A percentile compares a stretch with the other conserved stretches of the same genome.
Conservation (phyloP, 2,329 filamentous ascomycete genomes). For the Nannizzia gypsea region DNA sequence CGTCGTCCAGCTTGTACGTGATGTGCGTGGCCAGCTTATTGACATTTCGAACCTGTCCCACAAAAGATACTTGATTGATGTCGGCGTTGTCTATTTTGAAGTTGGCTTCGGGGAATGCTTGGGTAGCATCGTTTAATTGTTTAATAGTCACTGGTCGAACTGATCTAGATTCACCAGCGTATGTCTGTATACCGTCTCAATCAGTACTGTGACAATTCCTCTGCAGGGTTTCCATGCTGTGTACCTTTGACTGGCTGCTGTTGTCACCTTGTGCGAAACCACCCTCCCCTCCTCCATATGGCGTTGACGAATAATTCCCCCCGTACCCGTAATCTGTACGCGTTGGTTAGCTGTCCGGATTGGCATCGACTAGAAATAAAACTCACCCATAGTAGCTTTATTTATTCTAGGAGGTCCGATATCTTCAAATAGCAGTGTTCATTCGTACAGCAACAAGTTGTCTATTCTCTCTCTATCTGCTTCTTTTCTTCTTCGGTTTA, state of each 20-base stretch:
- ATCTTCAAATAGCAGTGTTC: not conserved
- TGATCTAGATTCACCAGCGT: slow-evolving; percentile 45
- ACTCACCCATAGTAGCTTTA: slow-evolving; percentile 10
- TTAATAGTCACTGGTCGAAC: slow-evolving; percentile 92
- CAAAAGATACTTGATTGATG: slow-evolving; percentile 66
- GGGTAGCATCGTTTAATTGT: slow-evolving; percentile 73
- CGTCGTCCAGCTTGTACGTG: slow-evolving; percentile 88
- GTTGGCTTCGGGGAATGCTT: slow-evolving; percentile 60
- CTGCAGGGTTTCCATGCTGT: slow-evolving; percentile 15
- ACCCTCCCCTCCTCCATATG: slow-evolving; percentile 44
- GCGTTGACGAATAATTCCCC: slow-evolving; percentile 39
- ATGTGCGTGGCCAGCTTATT: slow-evolving; percentile 80
- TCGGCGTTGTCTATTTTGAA: slow-evolving; percentile 72
- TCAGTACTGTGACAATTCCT: not conserved
- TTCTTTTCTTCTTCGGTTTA: not conserved
- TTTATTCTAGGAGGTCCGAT: not conserved
- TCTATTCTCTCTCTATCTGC: not conserved
- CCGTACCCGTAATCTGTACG: slow-evolving; percentile 26
- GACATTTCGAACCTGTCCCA: slow-evolving; percentile 83
- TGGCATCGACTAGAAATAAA: not conserved
- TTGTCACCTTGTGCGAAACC: slow-evolving; percentile 47
- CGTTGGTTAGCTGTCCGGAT: not conserved
- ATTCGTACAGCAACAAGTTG: not conserved
- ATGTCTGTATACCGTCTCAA: slow-evolving; percentile 42
- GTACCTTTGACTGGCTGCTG: slow-evolving; percentile 39